Conservation (phyloP, 176 grass and related monocot genomes). For the Poa annua region DNA sequence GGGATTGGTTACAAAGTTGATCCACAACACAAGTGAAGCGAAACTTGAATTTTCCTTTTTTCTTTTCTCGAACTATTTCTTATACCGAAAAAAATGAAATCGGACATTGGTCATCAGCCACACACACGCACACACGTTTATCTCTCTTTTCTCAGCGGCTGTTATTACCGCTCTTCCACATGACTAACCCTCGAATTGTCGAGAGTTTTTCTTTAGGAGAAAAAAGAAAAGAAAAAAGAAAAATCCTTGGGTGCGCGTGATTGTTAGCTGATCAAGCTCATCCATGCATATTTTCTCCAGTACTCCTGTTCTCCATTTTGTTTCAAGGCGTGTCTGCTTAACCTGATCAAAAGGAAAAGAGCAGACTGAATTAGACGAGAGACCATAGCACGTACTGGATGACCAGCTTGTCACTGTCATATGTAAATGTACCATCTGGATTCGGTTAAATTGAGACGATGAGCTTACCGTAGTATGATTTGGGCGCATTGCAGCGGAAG, state of each 20-base stretch:
- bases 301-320: background rate
- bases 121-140: constrained; percentile 27
- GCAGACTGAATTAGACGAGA: constrained; percentile 3
- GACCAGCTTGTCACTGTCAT: constrained; percentile 34
- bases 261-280: constrained; percentile 3
- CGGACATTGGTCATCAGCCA: constrained; percentile 32
- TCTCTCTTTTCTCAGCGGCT: constrained; percentile 32
- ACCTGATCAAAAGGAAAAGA: constrained; percentile 32
- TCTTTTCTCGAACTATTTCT: constrained; percentile 15
- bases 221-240: background rate
- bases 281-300: constrained; percentile 14
- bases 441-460: constrained; percentile 7
- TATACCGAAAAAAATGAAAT: constrained; percentile 34
- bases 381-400: background rate
- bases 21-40: constrained; percentile 21
- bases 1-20: background rate
- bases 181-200: constrained; percentile 37
- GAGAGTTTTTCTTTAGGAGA: constrained; percentile 28
- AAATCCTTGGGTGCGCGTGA: background rate
- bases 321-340: background rate
- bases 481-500: constrained; percentile 74
- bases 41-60: constrained; percentile 49
- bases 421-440: constrained; percentile 23
- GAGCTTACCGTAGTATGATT: constrained; percentile 62
- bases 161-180: constrained; percentile 44